Base-by-base conservation (phyloP, 768 basidiomycete species). In the Favolaschia claudopus region DNA sequence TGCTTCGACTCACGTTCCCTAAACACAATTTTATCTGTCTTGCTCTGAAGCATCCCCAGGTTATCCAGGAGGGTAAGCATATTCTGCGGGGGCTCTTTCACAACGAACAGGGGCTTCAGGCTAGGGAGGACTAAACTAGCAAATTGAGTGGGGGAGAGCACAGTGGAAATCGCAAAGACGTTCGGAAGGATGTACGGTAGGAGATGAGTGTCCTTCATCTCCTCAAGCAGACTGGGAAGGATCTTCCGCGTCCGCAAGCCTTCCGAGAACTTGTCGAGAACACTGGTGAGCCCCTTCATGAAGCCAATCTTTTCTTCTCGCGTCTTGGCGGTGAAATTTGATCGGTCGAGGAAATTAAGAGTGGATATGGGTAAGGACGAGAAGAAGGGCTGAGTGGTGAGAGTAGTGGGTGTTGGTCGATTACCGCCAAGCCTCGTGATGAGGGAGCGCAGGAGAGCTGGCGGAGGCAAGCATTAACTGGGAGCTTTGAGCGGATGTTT, bases 11-110 rank as follows among this genome's bases (percentile, higher is more conserved):
- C 63, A 97, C 95, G 91, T 74, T 96, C 95, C 65, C 92, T 82
- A 74, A 99, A 99, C 4, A 91, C 84, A 10, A 74, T 75, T 62
- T 95, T 93, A 51, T 92, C 88, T 2, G 95, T 96, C 76, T 99
- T 99, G 57, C 82, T 85, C 67, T 95, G 93, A 27, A 99, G 80
- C 76, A 95, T 84, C 22, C 84, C 78, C 8, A 99, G 80, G 67
- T 96, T 96, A 66, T 98, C 95, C 40, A 99, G 74, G 24, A 99
- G 76, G 0, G 95, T 95, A 47, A 99, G 74, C 93, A 98, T 96
- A 63, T 96, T 97, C 74, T 98, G 96, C 0, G 96, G 96, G 17
- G 97, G 96, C 67, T 99, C 97, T 71, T 92, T 95, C 69, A 98
- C 78, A 0, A 79, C 81, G 63, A 99, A 99, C 17, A 99, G 75